Percentiles rank a stretch among this genome's conserved stretches.
These are phyloP conservation scores for Boeremia exigua DNA, from an alignment of 2,329 filamentous ascomycete genomes.

Conservation along the genomic window DNA sequence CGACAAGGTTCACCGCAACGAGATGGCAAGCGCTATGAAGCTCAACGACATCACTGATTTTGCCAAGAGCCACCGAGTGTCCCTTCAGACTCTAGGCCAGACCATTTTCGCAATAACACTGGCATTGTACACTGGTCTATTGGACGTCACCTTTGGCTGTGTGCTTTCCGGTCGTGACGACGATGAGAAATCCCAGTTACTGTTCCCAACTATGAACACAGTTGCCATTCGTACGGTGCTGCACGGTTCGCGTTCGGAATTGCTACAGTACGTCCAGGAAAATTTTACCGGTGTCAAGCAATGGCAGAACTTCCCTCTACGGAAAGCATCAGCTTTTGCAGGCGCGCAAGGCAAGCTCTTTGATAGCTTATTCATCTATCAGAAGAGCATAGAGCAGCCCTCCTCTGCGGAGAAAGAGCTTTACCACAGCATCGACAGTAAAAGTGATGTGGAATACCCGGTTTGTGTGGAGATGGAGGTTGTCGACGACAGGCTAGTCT, in stretches of 20 bases:
- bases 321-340: conserved; percentile 67
- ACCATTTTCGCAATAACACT: conserved; percentile 77
- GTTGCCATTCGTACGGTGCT: conserved; percentile 75
- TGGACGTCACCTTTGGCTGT: conserved; percentile 83
- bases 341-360: conserved; percentile 59
- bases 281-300: conserved; percentile 70
- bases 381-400: conserved; percentile 55
- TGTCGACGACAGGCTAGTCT: conserved; percentile 61
- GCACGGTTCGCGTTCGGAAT: conserved; percentile 68
- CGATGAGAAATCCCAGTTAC: conserved; percentile 67
- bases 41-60: conserved; percentile 59
- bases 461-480: conserved; percentile 82
- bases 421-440: conserved; percentile 68
- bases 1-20: conserved; percentile 50
- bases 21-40: conserved; percentile 54
- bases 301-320: conserved; percentile 78
- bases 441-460: conserved; percentile 78
- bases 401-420: conserved; percentile 57
- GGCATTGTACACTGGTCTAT: conserved; percentile 64
- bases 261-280: conserved; percentile 76
- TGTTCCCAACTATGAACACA: conserved; percentile 95
- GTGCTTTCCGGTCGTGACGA: conserved; percentile 85
- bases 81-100: conserved; percentile 77
- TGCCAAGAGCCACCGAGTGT: conserved; percentile 71
- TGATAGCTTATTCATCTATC: conserved; percentile 71